phyloP scores from a whole-genome alignment of 352 stramenopile genomes.

The Pythium dissotocum region DNA sequence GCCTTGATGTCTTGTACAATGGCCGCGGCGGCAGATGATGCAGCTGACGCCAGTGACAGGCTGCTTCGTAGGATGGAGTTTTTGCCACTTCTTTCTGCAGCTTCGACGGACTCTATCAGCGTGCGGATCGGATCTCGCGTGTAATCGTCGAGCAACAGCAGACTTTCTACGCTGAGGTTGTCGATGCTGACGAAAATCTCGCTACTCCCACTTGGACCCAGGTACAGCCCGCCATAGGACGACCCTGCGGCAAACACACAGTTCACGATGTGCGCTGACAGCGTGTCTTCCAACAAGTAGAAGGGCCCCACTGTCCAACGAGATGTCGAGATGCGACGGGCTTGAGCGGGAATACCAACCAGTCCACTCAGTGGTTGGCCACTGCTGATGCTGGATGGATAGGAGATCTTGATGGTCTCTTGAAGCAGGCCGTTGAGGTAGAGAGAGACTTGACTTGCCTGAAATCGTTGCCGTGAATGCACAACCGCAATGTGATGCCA shows the following conservation, averaged over 20 bases:
- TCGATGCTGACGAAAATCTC: conserved; percentile 56
- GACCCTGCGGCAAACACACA: conserved; percentile 55
- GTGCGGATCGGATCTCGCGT: conserved; percentile 64
- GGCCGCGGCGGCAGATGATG: conserved; percentile 58
- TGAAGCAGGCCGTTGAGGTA: conserved; percentile 68
- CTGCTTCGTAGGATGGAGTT: conserved; percentile 52
- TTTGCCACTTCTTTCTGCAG: conserved; percentile 47
- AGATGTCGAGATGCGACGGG: conserved; percentile 39
- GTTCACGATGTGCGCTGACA: conserved; percentile 53
- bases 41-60: conserved; percentile 56
- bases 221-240: conserved; percentile 59
- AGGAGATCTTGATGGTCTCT: conserved; percentile 72
- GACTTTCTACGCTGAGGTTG: conserved; percentile 45
- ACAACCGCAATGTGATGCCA: conserved; percentile 66
- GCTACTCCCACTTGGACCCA: conserved; percentile 44
- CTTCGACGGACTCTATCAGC: conserved; percentile 71
- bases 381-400: conserved; percentile 50
- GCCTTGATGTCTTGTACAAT: conserved; percentile 75
- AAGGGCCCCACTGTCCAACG: conserved; percentile 60
- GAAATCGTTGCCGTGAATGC: conserved; percentile 67
- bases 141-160: conserved; percentile 61
- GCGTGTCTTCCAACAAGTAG: conserved; percentile 63
- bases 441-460: conserved; percentile 60
- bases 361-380: conserved; percentile 61
- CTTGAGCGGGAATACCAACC: conserved; percentile 58